A percentile compares a stretch with the other conserved stretches of the same genome.
Evolutionary conservation across 129 eudicot genomes (phyloP).

Genomic region (Saussurea involucrata): DNA sequence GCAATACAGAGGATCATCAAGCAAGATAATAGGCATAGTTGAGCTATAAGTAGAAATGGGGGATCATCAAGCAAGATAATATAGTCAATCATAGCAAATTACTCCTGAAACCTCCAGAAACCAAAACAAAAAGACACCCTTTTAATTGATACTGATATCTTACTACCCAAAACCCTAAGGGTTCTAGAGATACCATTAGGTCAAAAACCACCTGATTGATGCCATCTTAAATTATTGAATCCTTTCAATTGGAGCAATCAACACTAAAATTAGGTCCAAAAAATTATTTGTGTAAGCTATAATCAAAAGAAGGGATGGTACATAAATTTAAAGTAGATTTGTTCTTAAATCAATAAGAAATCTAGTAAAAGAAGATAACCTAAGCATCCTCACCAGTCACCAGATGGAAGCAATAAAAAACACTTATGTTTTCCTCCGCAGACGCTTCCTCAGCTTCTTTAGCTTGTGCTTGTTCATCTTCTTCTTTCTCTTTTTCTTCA

Average conservation of each 20-base stretch:
- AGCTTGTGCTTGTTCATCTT: slow-evolving; percentile 92
- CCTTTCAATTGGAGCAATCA: slow-evolving; percentile 14
- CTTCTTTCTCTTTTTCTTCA: slow-evolving; percentile 91
- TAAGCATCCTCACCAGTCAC: background rate
- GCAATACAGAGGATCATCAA: background rate
- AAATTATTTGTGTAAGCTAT: background rate
- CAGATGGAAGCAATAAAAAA: slow-evolving; percentile 8
- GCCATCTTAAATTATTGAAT: background rate
- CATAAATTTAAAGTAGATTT: background rate
- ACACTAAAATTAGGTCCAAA: slow-evolving; percentile 2
- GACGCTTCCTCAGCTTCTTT: slow-evolving; percentile 83
- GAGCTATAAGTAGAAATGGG: background rate
- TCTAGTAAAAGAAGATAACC: background rate
- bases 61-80: background rate
- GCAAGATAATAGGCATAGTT: background rate
- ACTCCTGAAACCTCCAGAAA: background rate
- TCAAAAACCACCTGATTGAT: background rate
- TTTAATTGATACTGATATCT: background rate
- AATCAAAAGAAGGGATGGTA: background rate
- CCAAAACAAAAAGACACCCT: slow-evolving; percentile 8
- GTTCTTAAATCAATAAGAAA: slow-evolving; percentile 7
- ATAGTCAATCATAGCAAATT: slow-evolving; percentile 3
- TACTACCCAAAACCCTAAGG: background rate
- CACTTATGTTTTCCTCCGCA: slow-evolving; percentile 54
- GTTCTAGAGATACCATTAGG: background rate